A percentile compares a stretch with the other conserved stretches of the same genome.
These are phyloP conservation scores for Schwanniomyces yamadae DNA, from an alignment of 805 yeast genomes.

Conservation along the genomic window DNA sequence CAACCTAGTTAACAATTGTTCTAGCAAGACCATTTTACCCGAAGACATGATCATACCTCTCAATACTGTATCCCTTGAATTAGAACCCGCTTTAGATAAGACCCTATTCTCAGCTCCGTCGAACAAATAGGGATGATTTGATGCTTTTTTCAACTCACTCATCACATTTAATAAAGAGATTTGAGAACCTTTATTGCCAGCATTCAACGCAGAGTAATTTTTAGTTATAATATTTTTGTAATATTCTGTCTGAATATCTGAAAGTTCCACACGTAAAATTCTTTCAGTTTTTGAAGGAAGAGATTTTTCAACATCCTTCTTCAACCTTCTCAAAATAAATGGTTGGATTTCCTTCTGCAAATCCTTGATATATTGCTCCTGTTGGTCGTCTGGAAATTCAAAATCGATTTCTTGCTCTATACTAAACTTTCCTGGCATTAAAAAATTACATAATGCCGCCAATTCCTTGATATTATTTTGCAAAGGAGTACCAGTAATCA, in stretches of 20 bases:
- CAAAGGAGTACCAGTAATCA: slow-evolving; percentile 97
- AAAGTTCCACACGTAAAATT: slow-evolving; percentile 89
- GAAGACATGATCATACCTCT: slow-evolving; percentile 96
- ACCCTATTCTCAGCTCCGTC: slow-evolving; percentile 90
- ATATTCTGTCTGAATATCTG: slow-evolving; percentile 93
- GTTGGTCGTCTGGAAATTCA: slow-evolving; percentile 81
- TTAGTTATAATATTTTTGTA: slow-evolving; percentile 91
- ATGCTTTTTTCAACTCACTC: slow-evolving; percentile 95
- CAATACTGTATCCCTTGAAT: slow-evolving; percentile 73
- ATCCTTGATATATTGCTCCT: slow-evolving; percentile 84
- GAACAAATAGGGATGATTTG: slow-evolving; percentile 94
- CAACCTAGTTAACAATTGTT: slow-evolving; percentile 79
- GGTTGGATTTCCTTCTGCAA: slow-evolving; percentile 86
- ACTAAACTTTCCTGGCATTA: slow-evolving; percentile 90
- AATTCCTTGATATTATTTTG: slow-evolving; percentile 94
- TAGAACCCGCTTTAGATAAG: slow-evolving; percentile 58
- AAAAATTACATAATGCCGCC: slow-evolving; percentile 90
- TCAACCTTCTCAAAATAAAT: slow-evolving; percentile 85
- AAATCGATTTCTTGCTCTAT: slow-evolving; percentile 96
- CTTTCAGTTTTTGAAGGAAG: slow-evolving; percentile 95
- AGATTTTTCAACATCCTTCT: slow-evolving; percentile 96
- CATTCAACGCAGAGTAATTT: slow-evolving; percentile 87
- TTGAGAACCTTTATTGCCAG: slow-evolving; percentile 72
- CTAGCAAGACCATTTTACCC: slow-evolving; percentile 96
- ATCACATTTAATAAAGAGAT: slow-evolving; percentile 85